These are phyloP conservation scores for Colletotrichum sp. DNA, from an alignment of 2,329 filamentous ascomycete species.

Conservation along the genomic window DNA sequence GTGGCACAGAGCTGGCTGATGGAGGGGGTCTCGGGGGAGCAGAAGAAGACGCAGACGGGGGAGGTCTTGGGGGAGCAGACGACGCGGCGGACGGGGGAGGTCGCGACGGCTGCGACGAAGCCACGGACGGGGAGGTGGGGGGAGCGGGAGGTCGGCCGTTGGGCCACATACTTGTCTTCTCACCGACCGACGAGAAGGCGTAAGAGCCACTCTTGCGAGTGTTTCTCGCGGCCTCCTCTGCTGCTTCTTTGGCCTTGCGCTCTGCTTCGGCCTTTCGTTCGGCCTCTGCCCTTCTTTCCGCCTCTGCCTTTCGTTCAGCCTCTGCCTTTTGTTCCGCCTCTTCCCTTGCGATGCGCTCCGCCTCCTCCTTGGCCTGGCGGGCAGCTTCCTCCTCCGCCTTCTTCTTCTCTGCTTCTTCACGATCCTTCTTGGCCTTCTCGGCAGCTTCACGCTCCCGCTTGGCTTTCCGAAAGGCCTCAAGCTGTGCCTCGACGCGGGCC, in stretches of 20 bases:
- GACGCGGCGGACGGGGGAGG: constrained; percentile 36
- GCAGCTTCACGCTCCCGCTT: constrained; percentile 49
- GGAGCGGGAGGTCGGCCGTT: constrained; percentile 58
- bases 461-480: constrained; percentile 23
- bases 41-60: constrained; percentile 23
- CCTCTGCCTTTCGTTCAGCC: constrained; percentile 32
- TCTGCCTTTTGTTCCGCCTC: constrained; percentile 36
- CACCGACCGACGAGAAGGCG: constrained; percentile 69
- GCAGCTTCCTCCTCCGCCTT: constrained; percentile 27
- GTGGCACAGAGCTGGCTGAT: constrained; percentile 18
- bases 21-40: constrained; percentile 23
- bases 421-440: constrained; percentile 48
- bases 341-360: constrained; percentile 45
- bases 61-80: constrained; percentile 41
- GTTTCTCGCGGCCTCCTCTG: constrained; percentile 30
- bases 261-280: constrained; percentile 33
- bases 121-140: constrained; percentile 26
- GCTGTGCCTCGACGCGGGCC: constrained; percentile 27
- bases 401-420: constrained; percentile 51
- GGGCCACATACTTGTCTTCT: constrained; percentile 74
- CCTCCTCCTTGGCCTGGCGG: constrained; percentile 29
- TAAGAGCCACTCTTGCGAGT: constrained; percentile 58
- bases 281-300: constrained; percentile 32
- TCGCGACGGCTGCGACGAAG: constrained; percentile 47
- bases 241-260: constrained; percentile 13